These are phyloP conservation scores for Volvox carteri DNA, from an alignment of 163 green algal genomes.

Conservation along the genomic window DNA sequence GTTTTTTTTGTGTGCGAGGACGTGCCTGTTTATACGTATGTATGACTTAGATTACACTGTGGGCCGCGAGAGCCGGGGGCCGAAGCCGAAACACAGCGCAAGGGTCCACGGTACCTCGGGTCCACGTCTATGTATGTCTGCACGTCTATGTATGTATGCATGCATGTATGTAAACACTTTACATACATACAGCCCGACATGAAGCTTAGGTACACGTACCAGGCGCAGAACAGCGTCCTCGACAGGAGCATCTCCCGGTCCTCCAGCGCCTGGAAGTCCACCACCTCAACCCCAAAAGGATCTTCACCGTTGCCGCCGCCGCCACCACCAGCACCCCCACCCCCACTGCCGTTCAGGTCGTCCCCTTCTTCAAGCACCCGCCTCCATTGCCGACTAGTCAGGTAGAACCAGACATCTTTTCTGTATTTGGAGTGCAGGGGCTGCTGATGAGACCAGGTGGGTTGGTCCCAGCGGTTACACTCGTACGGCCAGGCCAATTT, in stretches of 20 bases:
- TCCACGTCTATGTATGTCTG: too few relatives aligned
- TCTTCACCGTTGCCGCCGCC: not conserved
- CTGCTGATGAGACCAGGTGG: conserved; percentile 12
- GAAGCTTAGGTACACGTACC: not conserved
- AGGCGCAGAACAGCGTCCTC: not conserved
- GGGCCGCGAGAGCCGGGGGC: too few relatives aligned
- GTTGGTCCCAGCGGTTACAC: not conserved
- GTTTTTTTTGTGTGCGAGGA: too few relatives aligned
- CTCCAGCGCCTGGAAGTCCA: conserved; percentile 14
- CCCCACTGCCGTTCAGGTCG: not conserved
- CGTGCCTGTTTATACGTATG: too few relatives aligned
- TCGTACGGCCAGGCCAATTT: conserved; percentile 12
- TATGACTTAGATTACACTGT: too few relatives aligned
- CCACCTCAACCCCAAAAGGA: conserved; percentile 2
- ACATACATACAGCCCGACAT: too few relatives aligned
- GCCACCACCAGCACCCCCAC: not conserved
- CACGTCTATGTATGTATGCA: too few relatives aligned
- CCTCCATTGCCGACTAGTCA: conserved; percentile 17
- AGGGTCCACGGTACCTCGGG: too few relatives aligned
- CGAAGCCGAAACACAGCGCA: too few relatives aligned
- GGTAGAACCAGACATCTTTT: not conserved
- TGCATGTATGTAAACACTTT: not conserved
- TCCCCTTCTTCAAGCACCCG: not conserved
- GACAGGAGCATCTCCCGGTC: not conserved
- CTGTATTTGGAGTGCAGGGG: not conserved